Evolutionary conservation across 2,329 filamentous ascomycete genomes (phyloP).

Genomic region (Pseudocercospora eumusae): DNA sequence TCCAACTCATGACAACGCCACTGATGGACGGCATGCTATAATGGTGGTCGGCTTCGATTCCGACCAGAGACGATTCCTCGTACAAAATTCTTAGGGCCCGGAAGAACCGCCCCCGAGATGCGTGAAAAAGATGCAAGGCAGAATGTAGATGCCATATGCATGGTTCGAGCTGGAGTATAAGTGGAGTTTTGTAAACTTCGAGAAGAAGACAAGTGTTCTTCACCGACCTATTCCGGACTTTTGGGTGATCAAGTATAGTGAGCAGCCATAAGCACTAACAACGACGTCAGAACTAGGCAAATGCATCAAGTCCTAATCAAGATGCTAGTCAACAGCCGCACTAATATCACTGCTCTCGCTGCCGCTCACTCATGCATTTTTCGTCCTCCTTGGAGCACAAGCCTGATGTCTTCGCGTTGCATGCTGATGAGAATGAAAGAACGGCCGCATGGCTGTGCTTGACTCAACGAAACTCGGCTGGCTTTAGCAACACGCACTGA

Average conservation of each 20-base stretch:
- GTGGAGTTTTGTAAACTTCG: background rate
- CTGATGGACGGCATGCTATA: background rate
- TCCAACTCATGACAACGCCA: background rate
- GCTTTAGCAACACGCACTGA: no score
- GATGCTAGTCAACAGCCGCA: no score
- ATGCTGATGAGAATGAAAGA: no score
- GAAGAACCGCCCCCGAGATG: background rate
- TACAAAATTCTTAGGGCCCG: conserved; percentile 6
- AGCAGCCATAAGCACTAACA: no score
- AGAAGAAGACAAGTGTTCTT: background rate
- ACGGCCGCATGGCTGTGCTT: no score
- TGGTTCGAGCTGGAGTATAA: background rate
- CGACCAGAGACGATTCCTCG: background rate
- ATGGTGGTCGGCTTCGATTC: conserved; percentile 5
- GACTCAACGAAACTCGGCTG: no score
- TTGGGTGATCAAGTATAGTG: conserved; percentile 1
- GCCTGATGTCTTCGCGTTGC: no score
- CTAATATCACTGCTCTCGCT: no score
- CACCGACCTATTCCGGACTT: background rate
- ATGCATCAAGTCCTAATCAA: no score
- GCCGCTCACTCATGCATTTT: no score
- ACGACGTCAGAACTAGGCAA: no score
- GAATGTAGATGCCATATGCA: conserved; percentile 4
- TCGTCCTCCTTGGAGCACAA: no score
- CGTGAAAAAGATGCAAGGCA: background rate